Percentiles rank a stretch among this genome's conserved stretches.
These are phyloP conservation scores for Leccinum arenicola DNA, from an alignment of 768 basidiomycete genomes.

Conservation along the genomic window DNA sequence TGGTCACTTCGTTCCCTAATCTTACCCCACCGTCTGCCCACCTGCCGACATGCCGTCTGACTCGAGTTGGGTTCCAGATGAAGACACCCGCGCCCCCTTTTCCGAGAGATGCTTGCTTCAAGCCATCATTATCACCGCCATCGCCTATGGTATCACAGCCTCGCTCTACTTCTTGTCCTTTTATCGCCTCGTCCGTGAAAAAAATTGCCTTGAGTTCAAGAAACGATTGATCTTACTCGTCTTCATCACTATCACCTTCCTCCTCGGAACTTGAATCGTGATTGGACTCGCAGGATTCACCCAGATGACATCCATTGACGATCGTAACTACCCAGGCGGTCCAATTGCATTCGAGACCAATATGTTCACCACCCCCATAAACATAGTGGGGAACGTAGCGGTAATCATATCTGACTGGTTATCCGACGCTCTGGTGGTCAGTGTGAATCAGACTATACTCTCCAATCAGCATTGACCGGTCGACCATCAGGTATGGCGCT, in stretches of 20 bases:
- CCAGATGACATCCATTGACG: background rate
- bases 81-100: background rate
- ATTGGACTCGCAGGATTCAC: background rate
- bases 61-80: background rate
- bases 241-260: too few species aligned
- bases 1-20: too few species aligned
- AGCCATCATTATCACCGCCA: too few species aligned
- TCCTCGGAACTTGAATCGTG: too few species aligned
- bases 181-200: too few species aligned
- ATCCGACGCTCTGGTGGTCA: background rate
- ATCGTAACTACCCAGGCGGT: background rate
- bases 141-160: too few species aligned
- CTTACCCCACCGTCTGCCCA: too few species aligned
- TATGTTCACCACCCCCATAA: background rate
- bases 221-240: too few species aligned
- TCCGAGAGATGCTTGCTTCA: background rate
- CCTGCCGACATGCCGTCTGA: background rate
- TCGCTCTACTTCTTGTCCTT: too few species aligned
- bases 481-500: background rate
- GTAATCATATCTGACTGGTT: background rate
- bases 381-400: background rate
- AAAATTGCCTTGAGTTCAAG: too few species aligned
- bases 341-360: background rate
- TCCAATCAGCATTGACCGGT: background rate
- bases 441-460: too few species aligned